These are phyloP conservation scores for Clonostachys rosea DNA, from an alignment of 2,329 filamentous ascomycete species.

Conservation along the genomic window DNA sequence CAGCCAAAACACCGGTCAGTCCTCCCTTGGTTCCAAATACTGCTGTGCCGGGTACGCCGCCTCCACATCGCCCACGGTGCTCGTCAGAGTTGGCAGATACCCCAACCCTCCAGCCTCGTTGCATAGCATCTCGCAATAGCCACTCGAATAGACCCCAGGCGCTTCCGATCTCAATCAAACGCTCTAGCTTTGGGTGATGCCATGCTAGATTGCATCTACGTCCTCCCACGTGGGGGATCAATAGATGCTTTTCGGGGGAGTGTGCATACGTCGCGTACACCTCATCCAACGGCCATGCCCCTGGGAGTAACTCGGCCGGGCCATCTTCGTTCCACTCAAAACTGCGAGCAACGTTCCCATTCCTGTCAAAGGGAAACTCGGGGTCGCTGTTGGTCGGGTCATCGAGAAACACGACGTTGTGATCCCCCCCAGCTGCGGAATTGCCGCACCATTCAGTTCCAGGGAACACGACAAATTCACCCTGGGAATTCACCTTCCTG, in stretches of 20 bases:
- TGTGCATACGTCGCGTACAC: slow-evolving; percentile 28
- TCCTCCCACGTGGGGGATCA: slow-evolving; percentile 28
- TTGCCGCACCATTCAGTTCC: slow-evolving; percentile 28
- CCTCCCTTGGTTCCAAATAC: slow-evolving; percentile 23
- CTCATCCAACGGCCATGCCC: slow-evolving; percentile 27
- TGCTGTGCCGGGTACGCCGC: slow-evolving; percentile 24
- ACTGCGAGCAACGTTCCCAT: slow-evolving; percentile 23
- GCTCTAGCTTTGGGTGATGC: slow-evolving; percentile 27
- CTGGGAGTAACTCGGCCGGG: slow-evolving; percentile 18
- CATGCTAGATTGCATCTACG: slow-evolving; percentile 23
- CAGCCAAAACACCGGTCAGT: slow-evolving; percentile 15
- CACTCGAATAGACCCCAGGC: slow-evolving; percentile 27
- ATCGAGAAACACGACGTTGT: slow-evolving; percentile 26
- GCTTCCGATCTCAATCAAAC: slow-evolving; percentile 25
- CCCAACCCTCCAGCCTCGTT: slow-evolving; percentile 22
- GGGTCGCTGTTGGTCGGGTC: slow-evolving; percentile 10
- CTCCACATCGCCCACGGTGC: slow-evolving; percentile 25
- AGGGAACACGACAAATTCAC: slow-evolving; percentile 19
- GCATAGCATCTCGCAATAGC: slow-evolving; percentile 20
- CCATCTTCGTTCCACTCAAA: slow-evolving; percentile 29
- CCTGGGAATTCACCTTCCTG: slow-evolving; percentile 11
- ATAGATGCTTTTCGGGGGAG: slow-evolving; percentile 17
- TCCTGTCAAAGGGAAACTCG: slow-evolving; percentile 20
- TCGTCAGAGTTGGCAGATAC: slow-evolving; percentile 27
- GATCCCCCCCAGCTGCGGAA: slow-evolving; percentile 23